Evolutionary conservation across 768 basidiomycete genomes (phyloP), one percentile per base, ranked within the genome.

Genomic region (Boletellus emodensis): DNA sequence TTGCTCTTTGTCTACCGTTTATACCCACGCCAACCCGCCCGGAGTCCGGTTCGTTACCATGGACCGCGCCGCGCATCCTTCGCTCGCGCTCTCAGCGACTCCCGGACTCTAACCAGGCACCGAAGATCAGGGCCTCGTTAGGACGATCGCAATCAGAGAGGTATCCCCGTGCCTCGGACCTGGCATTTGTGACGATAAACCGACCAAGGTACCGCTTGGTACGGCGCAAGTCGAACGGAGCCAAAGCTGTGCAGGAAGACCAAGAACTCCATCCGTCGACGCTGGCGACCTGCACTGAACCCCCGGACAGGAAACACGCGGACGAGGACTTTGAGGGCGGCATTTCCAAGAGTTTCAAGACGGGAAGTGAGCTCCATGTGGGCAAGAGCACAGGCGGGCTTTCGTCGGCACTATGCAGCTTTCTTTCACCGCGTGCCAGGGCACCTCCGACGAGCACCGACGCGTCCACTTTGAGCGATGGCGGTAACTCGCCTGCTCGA

Each of bases 41-140:
- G 44, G 52, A 51, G 37, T 13, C 41, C 0, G 44, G 50, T 10
- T 40, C 51, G 3, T 20, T 26, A 8, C 18, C 37, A 13, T 49
- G 55, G 55, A 54, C 56, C 28, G 46, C 52, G 15, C 51, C 55
- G 9, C 62, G 54, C 30, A 55, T 65, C 41, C 61, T 63, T 32
- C 65, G 67, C 35, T 62, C 65, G 13, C 56, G 57, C 15, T 64
- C 65, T 4, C 67, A 64, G 30, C 52, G 58, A 36, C 46, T 55
- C 17, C 20, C 18, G 32, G 45, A 35, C 28, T 15, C 51, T 18
- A 32, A 12, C 17, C 20, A 37, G 22, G 10, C 28, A 8, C 15
- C 35, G 3, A 44, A 43, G 44, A 36, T 35, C 35, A 50, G 49
- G 3, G n/a, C 24, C 6, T 13, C 42, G 7, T 44, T 64, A 34